A percentile compares a stretch with the other conserved stretches of the same genome.
Evolutionary conservation across 441 rosid species (phyloP).

Genomic region (Geranium incanum): DNA sequence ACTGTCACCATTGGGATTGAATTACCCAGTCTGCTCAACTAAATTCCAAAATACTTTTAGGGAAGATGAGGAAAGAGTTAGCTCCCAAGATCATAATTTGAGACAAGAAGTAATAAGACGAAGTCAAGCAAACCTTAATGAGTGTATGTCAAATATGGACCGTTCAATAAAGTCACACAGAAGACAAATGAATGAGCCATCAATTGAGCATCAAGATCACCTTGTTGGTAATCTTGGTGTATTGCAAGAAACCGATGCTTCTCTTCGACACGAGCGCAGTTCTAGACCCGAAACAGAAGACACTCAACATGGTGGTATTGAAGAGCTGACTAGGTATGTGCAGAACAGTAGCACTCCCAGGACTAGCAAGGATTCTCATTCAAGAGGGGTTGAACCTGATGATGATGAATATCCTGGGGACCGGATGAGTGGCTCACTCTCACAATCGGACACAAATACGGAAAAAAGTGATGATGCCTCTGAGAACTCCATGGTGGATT

Average conservation of each 20-base stretch:
- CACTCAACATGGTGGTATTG: constrained; percentile 25
- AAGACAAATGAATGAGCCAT: constrained; percentile 21
- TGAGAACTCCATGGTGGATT: constrained; percentile 1
- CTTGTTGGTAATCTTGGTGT: constrained; percentile 16
- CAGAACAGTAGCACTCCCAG: constrained; percentile 22
- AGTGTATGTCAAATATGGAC: constrained; percentile 16
- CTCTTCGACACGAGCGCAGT: constrained; percentile 17
- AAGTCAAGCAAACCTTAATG: constrained; percentile 23
- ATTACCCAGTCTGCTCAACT: constrained; percentile 26
- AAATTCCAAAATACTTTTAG: constrained; percentile 24
- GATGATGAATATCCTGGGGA: constrained; percentile 10
- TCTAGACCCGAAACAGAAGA: constrained; percentile 20
- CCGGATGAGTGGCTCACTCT: not conserved
- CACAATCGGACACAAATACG: constrained; percentile 2
- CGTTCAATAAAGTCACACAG: constrained; percentile 20
- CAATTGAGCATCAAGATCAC: constrained; percentile 25
- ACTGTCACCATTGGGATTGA: constrained; percentile 15
- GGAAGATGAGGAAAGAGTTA: constrained; percentile 25
- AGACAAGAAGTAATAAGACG: constrained; percentile 18
- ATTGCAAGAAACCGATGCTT: constrained; percentile 16
- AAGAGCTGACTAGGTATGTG: constrained; percentile 15
- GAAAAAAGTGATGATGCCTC: constrained; percentile 9
- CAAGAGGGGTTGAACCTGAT: constrained; percentile 21
- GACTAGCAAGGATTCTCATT: constrained; percentile 29
- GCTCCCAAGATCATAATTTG: constrained; percentile 23